Percentiles rank a stretch among this genome's conserved stretches.
Evolutionary conservation across 306 rosid genomes (phyloP).

Genomic region (Carpinus fangiana): DNA sequence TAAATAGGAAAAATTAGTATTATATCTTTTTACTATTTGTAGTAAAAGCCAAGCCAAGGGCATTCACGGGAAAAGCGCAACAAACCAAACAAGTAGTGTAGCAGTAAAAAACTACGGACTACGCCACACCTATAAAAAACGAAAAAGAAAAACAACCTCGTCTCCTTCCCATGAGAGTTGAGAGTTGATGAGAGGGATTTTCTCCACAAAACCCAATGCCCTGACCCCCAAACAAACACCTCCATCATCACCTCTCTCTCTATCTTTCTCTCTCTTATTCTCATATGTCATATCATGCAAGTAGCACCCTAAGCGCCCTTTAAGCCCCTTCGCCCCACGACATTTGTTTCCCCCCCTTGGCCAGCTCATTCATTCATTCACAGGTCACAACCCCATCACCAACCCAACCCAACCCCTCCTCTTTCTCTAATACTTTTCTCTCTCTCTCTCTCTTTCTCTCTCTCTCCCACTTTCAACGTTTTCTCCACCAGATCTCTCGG

Average conservation of each 20-base stretch:
- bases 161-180: slow-evolving; percentile 34
- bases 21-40: too few species aligned
- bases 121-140: slow-evolving; percentile 26
- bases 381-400: slow-evolving; percentile 42
- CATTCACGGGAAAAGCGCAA: too few species aligned
- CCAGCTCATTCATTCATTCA: slow-evolving; percentile 77
- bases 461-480: slow-evolving; percentile 41
- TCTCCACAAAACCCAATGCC: slow-evolving; percentile 37
- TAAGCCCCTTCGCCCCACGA: slow-evolving; percentile 48
- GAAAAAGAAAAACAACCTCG: slow-evolving; percentile 34
- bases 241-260: background rate
- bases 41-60: too few species aligned
- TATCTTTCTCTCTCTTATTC: slow-evolving; percentile 22
- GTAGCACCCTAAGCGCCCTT: slow-evolving; percentile 39
- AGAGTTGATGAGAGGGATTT: slow-evolving; percentile 34
- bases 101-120: background rate
- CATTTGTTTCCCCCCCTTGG: slow-evolving; percentile 26
- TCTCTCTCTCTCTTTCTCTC: slow-evolving; percentile 19
- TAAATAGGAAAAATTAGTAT: too few species aligned
- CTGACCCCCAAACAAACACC: slow-evolving; percentile 33
- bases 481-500: slow-evolving; percentile 76
- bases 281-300: slow-evolving; percentile 84
- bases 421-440: slow-evolving; percentile 7
- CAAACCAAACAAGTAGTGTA: background rate
- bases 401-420: slow-evolving; percentile 40